Evolutionary conservation across 2,329 filamentous ascomycete genomes (phyloP).

Genomic region (Ustilaginoidea virens): DNA sequence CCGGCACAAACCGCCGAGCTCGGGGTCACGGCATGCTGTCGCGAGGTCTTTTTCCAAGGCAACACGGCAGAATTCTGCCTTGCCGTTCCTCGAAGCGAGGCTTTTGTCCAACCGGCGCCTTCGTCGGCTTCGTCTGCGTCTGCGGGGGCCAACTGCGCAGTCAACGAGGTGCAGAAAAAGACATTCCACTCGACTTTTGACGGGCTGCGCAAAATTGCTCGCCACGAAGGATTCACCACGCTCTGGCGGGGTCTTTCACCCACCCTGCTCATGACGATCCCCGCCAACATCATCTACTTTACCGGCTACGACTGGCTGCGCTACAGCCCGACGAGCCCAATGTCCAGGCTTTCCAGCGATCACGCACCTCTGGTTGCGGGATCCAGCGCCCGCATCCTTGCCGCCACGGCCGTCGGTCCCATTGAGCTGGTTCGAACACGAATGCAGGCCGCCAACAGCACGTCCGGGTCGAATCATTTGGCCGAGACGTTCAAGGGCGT

Average conservation of each 20-base stretch:
- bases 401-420: constrained; percentile 71
- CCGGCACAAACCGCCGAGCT: constrained; percentile 64
- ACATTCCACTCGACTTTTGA: constrained; percentile 87
- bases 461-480: constrained; percentile 52
- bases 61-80: constrained; percentile 72
- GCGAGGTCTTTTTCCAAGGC: constrained; percentile 92
- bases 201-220: constrained; percentile 82
- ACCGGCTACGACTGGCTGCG: constrained; percentile 95
- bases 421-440: constrained; percentile 90
- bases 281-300: constrained; percentile 96
- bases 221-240: constrained; percentile 74
- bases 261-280: constrained; percentile 84
- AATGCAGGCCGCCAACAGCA: constrained; percentile 60
- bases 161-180: constrained; percentile 70
- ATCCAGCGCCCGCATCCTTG: constrained; percentile 59
- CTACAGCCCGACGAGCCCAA: constrained; percentile 55
- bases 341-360: constrained; percentile 48
- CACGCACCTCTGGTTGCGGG: constrained; percentile 73
- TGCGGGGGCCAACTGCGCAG: constrained; percentile 55
- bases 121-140: constrained; percentile 27
- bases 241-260: constrained; percentile 92
- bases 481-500: constrained; percentile 63
- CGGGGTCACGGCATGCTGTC: constrained; percentile 86
- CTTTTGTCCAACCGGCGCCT: constrained; percentile 20
- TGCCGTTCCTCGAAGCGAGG: constrained; percentile 43